A percentile compares a stretch with the other conserved stretches of the same genome.
phyloP scores from a whole-genome alignment of 2,329 filamentous ascomycete genomes.

The Lachnellula arida region DNA sequence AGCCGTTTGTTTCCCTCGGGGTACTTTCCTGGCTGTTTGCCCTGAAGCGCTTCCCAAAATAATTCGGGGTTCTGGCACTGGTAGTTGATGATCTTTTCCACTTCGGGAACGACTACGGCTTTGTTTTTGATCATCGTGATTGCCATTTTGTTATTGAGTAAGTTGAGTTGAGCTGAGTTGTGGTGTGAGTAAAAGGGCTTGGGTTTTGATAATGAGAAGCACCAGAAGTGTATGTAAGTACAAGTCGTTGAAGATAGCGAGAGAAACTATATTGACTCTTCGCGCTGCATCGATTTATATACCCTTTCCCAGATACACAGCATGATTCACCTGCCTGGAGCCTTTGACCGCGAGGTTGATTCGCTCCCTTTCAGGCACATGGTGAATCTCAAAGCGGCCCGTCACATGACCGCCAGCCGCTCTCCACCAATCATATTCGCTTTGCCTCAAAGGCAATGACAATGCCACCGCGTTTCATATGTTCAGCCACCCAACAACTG shows the following conservation, averaged over 20 bases:
- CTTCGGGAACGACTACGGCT: not conserved
- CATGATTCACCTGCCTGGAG: not conserved
- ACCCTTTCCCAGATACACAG: not conserved
- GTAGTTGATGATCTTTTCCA: not conserved
- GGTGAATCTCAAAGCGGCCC: too few species aligned
- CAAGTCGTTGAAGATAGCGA: not conserved
- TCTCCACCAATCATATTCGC: not conserved
- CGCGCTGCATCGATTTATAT: not conserved
- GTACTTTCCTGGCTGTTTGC: not conserved
- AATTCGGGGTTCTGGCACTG: not conserved
- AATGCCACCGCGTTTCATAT: not conserved
- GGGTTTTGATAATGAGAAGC: too few species aligned
- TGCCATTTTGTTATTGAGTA: not conserved
- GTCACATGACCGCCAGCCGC: not conserved
- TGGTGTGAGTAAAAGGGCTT: too few species aligned
- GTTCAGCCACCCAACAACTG: not conserved
- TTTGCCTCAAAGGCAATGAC: not conserved
- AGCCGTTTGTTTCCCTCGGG: conserved; percentile 2
- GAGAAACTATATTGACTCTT: not conserved
- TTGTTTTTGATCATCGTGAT: not conserved
- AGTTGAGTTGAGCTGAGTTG: not conserved
- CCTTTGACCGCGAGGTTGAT: not conserved
- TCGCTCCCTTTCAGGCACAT: too few species aligned
- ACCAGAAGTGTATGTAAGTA: too few species aligned
- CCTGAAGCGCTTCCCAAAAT: conserved; percentile 1